phyloP scores from a whole-genome alignment of 306 rosid genomes.

The Cicer yamashitae region DNA sequence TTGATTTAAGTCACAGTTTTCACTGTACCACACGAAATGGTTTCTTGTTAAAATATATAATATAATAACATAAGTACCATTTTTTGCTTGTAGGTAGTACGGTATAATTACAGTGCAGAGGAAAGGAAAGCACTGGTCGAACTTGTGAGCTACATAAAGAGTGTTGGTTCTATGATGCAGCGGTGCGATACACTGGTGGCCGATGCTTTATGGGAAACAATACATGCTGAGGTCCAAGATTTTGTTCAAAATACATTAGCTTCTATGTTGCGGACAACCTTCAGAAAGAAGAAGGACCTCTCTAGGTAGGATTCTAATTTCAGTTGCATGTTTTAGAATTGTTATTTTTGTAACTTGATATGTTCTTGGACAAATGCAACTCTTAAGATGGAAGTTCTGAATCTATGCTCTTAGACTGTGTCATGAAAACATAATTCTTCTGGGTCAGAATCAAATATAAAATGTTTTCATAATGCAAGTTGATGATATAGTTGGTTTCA shows the following conservation, averaged over 20 bases:
- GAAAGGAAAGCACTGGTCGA: conserved; percentile 93
- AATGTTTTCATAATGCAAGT: conserved; percentile 22
- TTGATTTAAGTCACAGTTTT: conserved; percentile 30
- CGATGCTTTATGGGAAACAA: conserved; percentile 98
- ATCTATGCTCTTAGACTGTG: conserved; percentile 25
- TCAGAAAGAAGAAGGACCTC: conserved; percentile 96
- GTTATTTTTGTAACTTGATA: conserved; percentile 18
- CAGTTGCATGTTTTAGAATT: conserved; percentile 13
- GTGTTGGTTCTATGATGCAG: conserved; percentile 97
- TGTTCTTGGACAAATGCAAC: conserved; percentile 28
- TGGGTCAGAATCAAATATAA: conserved; percentile 7
- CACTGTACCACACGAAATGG: neutral
- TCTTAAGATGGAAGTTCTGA: conserved; percentile 17
- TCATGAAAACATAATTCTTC: conserved; percentile 26
- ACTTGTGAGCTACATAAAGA: conserved; percentile 94
- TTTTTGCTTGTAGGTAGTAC: conserved; percentile 72
- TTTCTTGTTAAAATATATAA: conserved; percentile 30
- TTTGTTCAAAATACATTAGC: conserved; percentile 97
- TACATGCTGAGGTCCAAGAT: conserved; percentile 99
- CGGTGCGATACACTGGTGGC: conserved; percentile 89
- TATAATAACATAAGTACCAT: conserved; percentile 26
- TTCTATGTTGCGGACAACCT: conserved; percentile 89
- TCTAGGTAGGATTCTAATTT: conserved; percentile 69
- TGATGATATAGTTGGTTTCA: conserved; percentile 31
- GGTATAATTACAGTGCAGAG: conserved; percentile 86